Base-by-base conservation (phyloP, 2,329 filamentous ascomycete species). In the Aspergillus ochraceus region DNA sequence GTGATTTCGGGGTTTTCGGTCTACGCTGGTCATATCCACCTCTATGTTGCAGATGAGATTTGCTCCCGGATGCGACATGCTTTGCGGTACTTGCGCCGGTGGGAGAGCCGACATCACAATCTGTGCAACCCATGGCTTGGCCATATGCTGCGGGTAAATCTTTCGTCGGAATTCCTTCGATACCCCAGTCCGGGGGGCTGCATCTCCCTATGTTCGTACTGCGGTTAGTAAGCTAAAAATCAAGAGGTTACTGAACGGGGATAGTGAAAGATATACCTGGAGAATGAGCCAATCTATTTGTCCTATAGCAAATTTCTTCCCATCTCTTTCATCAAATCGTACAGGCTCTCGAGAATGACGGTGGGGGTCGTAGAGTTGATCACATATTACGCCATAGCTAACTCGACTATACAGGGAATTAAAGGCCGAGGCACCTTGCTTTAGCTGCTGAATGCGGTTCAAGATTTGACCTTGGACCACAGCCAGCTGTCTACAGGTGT, bases 201-300 rank as follows among this genome's bases (percentile, higher is more conserved):
- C 30, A 36, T 54, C 52, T 12, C 52, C 52, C 52, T 54, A 20
- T 26, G 9, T 17, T 20, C 42, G 17, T 0, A 20, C 1, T 5
- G 17, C 10, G 19, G 42, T 46, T 14, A 46, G 10, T 45, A 14
- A 17, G 39, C 39, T 45, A 2, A 14, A 45, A 2, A n/a, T n/a
- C 6, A 19, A 5, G 6, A 11, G 4, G 17, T 8, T n/a, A 19
- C 20, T 12, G 19, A 46, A 20, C 20, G 30, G 36, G 26, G 32
- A 24, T 11, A 11, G 14, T 45, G 2, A 45, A 8, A 14, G 14
- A 19, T 9, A 12, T 50, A 50, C 54, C 54, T 50, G 54, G 17
- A 56, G 39, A 39, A 56, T 42, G 39, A 56, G 54, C 54, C 54
- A 56, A 19, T 50, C 46, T 19, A 56, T 56, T 42, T 56, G 54